Conservation (phyloP, 2,329 filamentous ascomycete genomes). For the Aspergillus neoniger region DNA sequence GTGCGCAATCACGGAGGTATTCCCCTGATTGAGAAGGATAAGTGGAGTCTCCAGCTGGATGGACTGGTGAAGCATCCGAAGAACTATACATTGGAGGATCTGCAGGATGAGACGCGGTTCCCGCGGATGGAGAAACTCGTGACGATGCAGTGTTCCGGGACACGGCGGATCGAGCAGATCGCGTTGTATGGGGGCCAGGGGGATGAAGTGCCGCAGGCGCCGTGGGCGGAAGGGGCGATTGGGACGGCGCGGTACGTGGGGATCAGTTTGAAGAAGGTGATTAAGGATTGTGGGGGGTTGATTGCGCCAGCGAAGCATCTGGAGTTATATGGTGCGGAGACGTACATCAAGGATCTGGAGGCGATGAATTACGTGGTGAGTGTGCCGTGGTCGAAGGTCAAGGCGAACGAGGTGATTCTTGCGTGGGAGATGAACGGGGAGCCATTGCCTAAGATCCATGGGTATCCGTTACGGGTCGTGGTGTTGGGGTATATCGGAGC, state of each 20-base stretch:
- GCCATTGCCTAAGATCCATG: constrained; percentile 65
- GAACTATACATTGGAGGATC: constrained; percentile 58
- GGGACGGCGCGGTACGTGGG: constrained; percentile 65
- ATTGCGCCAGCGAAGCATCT: constrained; percentile 59
- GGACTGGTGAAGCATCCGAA: constrained; percentile 63
- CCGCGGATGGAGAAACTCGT: constrained; percentile 61
- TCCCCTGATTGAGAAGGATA: constrained; percentile 62
- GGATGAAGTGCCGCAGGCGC: constrained; percentile 56
- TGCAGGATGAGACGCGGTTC: constrained; percentile 62
- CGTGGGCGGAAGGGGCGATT: constrained; percentile 68
- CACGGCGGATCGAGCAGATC: constrained; percentile 70
- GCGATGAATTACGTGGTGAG: constrained; percentile 68
- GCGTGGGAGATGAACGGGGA: constrained; percentile 73
- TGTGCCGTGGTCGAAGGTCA: constrained; percentile 69
- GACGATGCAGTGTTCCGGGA: constrained; percentile 69
- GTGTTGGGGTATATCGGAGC: constrained; percentile 70
- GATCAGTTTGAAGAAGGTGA: constrained; percentile 67
- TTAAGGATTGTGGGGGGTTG: constrained; percentile 69
- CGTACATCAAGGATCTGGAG: constrained; percentile 69
- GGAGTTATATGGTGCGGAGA: constrained; percentile 70
- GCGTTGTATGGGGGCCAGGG: constrained; percentile 66
- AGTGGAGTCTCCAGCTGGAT: constrained; percentile 58
- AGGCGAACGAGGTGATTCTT: constrained; percentile 65
- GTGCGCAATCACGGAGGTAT: constrained; percentile 73
- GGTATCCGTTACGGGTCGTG: constrained; percentile 63